Evolutionary conservation across 306 rosid genomes (phyloP), one percentile per base, ranked within the genome.

Genomic region (Canavalia ensiformis): DNA sequence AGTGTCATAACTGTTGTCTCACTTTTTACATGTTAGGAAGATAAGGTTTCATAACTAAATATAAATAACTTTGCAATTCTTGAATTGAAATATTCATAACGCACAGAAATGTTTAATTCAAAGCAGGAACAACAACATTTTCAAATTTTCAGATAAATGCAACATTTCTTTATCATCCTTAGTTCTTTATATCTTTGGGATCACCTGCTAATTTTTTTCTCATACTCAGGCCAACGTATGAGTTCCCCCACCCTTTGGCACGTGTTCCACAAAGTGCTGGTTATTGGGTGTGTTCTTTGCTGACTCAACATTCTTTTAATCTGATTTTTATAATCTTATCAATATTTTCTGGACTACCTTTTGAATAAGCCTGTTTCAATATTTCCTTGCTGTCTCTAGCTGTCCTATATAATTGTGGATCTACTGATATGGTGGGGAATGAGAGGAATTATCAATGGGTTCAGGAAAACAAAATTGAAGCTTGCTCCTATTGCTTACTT

Each of bases 401-500:
- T 95, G 60, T 90, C 99, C 34, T 95, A 93, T 83, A 86, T 95
- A 78, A 77, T 93, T 80, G 98, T 95, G 87, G 98, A 95, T 87
- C 89, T 91, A 80, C 78, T 95, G 76, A 88, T 90, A 84, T 95
- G 99, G 99, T 95, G 98, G 99, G 92, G 97, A 72, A 90, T 93
- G 58, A 90, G 98, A 87, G 91, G 91, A 68, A 85, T 89, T 62
- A 92, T 95, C 64, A 95, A 95, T 76, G 92, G 89, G 88, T 95
- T 95, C 89, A 90, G 99, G 81, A 93, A 87, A 85, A 88, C 86
- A 68, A 91, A 84, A 85, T 87, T 95, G 87, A 95, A 95, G 82
- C 97, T 93, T 84, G 55, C 91, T 85, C 98, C 98, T 82, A 93
- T 95, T 87, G 98, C 99, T 54, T 95, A 95, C 90, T 91, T 95